Evolutionary conservation across 164 flowering plant genomes (phyloP), one percentile per base, ranked within the genome.

Genomic region (Stephania cephalantha): DNA sequence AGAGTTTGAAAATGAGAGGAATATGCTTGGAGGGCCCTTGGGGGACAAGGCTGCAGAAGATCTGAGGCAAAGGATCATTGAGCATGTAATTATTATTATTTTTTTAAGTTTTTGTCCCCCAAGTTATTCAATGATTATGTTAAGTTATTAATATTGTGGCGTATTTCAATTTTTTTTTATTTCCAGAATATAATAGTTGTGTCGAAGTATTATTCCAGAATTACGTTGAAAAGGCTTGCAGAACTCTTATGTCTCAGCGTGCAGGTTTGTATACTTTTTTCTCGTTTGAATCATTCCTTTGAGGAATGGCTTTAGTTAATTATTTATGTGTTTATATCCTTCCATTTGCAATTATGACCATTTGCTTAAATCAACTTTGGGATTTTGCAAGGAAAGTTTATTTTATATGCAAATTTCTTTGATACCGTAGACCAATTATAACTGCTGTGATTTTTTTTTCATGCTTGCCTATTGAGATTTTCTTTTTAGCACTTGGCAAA

Each of bases 181-280:
- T 82, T 78, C 64, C 97, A 96, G 99, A 96, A 96, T 81, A 96
- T 96, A 72, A 85, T 94, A 79, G 99, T 96, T 17, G 90, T 96
- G 73, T 92, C 99, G 4, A 93, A 95, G 81, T 96, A 96, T 77
- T 96, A 95, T 84, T 87, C 95, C 11, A 87, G 95, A 84, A 89
- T 96, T 72, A 89, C 94, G 20, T 73, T 96, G 89, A 88, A 91
- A 86, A 93, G 99, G 84, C 84, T 94, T 74, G 94, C 98, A 53
- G 90, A 92, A 79, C 86, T 96, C 48, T 71, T 94, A 82, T 94
- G 97, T 75, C 95, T 94, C 45, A 90, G 88, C 74, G 71, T 88
- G 78, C 91, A 93, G 99, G 98, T 95, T 68, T 76, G 85, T 45
- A 15, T 61, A 61, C 65, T 20, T 72, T 15, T 64, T 64, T 69